Conservation (phyloP, 2,329 filamentous ascomycete genomes). For the Catunica adiposa region DNA sequence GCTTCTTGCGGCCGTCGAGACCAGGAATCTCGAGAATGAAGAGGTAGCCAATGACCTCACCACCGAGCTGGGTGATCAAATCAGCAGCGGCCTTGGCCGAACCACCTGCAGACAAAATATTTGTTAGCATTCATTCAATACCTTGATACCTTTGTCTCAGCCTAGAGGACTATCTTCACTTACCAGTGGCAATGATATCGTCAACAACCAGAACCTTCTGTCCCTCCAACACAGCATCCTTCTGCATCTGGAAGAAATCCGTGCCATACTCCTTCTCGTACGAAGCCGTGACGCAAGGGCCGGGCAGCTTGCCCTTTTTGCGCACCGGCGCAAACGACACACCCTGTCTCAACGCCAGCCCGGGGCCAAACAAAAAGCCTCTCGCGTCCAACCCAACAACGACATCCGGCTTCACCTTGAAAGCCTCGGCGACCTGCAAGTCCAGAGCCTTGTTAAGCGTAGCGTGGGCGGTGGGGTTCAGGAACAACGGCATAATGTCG, state of each 20-base stretch:
- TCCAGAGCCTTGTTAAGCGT: constrained; percentile 71
- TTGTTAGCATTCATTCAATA: constrained; percentile 3
- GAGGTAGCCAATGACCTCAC: constrained; percentile 70
- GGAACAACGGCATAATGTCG: constrained; percentile 94
- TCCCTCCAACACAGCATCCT: constrained; percentile 64
- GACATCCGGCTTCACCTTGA: constrained; percentile 59
- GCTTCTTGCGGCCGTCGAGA: constrained; percentile 79
- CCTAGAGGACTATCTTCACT: constrained; percentile 23
- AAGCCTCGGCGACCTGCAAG: constrained; percentile 55
- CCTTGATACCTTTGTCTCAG: too few relatives aligned
- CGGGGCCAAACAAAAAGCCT: constrained; percentile 88
- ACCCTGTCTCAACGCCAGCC: constrained; percentile 65
- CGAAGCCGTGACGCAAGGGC: constrained; percentile 65
- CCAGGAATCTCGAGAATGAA: constrained; percentile 95
- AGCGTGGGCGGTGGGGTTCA: constrained; percentile 55
- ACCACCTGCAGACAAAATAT: constrained; percentile 43
- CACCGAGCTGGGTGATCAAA: constrained; percentile 73
- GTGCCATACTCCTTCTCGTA: constrained; percentile 94
- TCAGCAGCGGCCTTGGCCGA: constrained; percentile 77
- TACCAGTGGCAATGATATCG: constrained; percentile 96
- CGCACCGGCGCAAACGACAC: constrained; percentile 83
- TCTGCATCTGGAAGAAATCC: constrained; percentile 93
- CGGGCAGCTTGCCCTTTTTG: constrained; percentile 91
- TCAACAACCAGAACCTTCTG: constrained; percentile 89
- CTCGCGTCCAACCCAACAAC: constrained; percentile 86